Base-by-base conservation (phyloP, 495 filamentous ascomycete species). In the Neurospora sp. region DNA sequence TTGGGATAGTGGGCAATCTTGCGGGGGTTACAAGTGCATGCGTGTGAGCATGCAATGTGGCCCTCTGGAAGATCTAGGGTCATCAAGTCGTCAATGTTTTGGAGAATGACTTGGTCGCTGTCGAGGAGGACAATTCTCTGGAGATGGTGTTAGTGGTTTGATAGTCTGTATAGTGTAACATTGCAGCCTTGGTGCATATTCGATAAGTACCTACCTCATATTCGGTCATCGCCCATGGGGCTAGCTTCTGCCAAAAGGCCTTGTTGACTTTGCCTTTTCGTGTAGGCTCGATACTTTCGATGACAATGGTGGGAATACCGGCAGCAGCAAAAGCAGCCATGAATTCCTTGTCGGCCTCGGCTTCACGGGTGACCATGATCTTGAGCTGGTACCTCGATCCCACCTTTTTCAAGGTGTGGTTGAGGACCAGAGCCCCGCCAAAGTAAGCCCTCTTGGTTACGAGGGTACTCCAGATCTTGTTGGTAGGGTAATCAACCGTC, bases 31-130 rank as follows among this genome's bases (percentile, higher is more conserved):
- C 82, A 81, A 5, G 81, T 82, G 75, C 81, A 82, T 17, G 79
- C 78, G 43, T 83, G 80, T 31, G 79, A 76, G 71, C 78, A 78
- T 28, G 78, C 81, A 71, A 83, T 78, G 77, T 77, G 76, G 69
- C 77, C 80, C 9, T 78, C 75, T n/a, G 81, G 79, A 37, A 82
- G 77, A 11, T 77, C 75, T 28, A 80, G 78, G 19, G 76, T 78
- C 81, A 83, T 83, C 78, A 84, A 79, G 38, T 84, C 77, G 69
- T 83, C 83, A 74, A 83, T 82, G 71, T 82, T 83, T 39, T 80
- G 74, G 15, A 82, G 79, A 48, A 83, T 79, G 69, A 82, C 73
- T 45, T 84, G 80, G 73, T 83, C 82, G 73, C 79, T 81, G 72
- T 82, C 79, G 11, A 82, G 81, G 19, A 84, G 81, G 45, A 84